phyloP scores from a whole-genome alignment of 176 grass and related monocot species.

The Alopecurus myosuroides region DNA sequence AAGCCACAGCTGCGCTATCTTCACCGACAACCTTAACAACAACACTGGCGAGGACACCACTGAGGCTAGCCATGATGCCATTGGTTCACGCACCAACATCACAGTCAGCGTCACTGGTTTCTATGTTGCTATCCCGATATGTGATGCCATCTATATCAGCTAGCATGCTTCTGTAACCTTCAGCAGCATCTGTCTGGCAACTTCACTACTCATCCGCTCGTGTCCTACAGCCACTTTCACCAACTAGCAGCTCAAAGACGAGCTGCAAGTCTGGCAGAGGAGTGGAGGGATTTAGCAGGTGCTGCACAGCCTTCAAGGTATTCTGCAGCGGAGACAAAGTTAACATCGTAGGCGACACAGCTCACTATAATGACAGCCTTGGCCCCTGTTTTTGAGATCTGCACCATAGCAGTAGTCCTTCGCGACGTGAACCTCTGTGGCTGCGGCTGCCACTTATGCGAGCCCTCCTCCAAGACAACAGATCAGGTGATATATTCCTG shows the following conservation, averaged over 20 bases:
- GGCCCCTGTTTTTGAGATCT: neutral
- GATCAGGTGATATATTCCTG: neutral
- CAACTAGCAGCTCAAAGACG: neutral
- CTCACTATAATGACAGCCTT: neutral
- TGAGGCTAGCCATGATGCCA: neutral
- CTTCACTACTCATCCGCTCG: neutral
- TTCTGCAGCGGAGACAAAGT: neutral
- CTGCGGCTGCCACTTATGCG: neutral
- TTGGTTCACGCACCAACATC: neutral
- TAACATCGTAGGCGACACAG: neutral
- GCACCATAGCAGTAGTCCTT: neutral
- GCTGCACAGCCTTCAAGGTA: neutral
- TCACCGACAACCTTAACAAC: neutral
- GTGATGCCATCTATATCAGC: neutral
- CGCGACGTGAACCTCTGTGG: neutral
- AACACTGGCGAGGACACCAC: neutral
- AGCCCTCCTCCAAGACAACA: neutral
- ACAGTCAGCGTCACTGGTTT: neutral
- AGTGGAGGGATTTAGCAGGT: neutral
- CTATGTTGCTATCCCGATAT: neutral
- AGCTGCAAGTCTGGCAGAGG: neutral
- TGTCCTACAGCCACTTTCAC: neutral
- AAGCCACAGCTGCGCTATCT: neutral
- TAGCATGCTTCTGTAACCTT: neutral
- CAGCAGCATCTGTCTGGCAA: neutral